Evolutionary conservation across 2,329 filamentous ascomycete species (phyloP), one percentile per base, ranked within the genome.

Genomic region (Diaporthe ampelina): DNA sequence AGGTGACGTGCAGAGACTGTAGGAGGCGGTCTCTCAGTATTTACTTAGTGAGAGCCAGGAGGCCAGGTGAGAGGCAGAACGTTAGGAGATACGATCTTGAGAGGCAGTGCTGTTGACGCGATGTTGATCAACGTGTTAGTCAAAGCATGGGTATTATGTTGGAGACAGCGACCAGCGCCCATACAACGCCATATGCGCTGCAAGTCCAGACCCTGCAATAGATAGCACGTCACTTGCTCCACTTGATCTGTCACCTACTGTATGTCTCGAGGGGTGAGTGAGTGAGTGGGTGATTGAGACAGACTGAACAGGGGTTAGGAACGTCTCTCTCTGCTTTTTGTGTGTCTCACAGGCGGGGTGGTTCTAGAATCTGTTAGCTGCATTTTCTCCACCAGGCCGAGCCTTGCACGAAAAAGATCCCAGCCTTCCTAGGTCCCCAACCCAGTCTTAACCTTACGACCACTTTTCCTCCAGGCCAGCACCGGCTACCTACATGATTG

Each of bases 371-470:
- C 37, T 40, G 63, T 24, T 68, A 54, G 32, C 45, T 37, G 63
- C 63, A 17, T 32, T 37, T 68, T 68, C 63, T 52, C 63, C 63
- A 68, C 63, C 32, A 52, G 48, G 63, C 63, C 63, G 63, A 68
- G 63, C 63, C 63, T 68, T 54, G 63, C 52, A 58, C 50, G 59
- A 50, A 72, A 72, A 72, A 72, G 70, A 63, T 63, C 57, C 70
- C 70, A 56, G 57, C 57, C 70, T 63, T 72, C n/a, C 32, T 26
- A 52, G 10, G 8, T 52, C 13, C 43, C 43, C n/a, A 52, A 68
- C 48, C 63, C 48, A 54, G 15, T 52, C 32, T 17, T 24, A 48
- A 68, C 32, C 63, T 40, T 40, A 40, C n/a, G 48, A 68, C 63
- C 63, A 68, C 45, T 68, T 68, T 68, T 68, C 63, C 17, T 40